Conservation (phyloP, 2,329 filamentous ascomycete genomes). For the Onygena corvina region DNA sequence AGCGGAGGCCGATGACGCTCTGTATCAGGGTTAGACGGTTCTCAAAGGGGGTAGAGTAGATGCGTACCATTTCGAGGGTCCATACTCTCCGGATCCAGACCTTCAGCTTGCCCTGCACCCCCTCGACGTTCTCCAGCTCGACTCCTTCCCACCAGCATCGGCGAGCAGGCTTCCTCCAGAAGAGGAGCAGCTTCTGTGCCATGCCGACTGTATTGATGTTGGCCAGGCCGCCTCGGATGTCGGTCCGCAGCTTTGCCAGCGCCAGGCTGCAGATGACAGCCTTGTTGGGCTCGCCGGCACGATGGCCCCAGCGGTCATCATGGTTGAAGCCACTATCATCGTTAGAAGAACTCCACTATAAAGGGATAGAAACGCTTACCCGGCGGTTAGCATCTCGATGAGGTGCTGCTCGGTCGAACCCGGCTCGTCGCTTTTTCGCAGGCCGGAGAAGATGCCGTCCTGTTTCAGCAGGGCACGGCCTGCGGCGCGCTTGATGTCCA, state of each 20-base stretch:
- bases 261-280: constrained; percentile 96
- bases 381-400: constrained; percentile 97
- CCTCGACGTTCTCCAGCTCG: constrained; percentile 77
- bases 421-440: constrained; percentile 88
- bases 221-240: constrained; percentile 65
- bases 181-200: constrained; percentile 93
- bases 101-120: constrained; percentile 82
- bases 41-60: background rate
- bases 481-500: constrained; percentile 86
- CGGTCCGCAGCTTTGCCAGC: constrained; percentile 80
- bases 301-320: constrained; percentile 89
- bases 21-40: constrained; percentile 5
- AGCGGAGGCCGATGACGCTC: constrained; percentile 16
- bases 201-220: constrained; percentile 77
- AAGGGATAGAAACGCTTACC: constrained; percentile 47
- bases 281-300: constrained; percentile 95
- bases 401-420: constrained; percentile 96
- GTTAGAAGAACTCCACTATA: background rate
- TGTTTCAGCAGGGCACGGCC: constrained; percentile 76
- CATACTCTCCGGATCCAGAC: constrained; percentile 97
- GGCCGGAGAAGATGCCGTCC: constrained; percentile 87
- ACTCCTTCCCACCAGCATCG: constrained; percentile 99
- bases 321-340: constrained; percentile 83
- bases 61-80: constrained; percentile 85
- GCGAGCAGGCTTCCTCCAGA: constrained; percentile 93